Evolutionary conservation across 1,284 basidiomycete genomes (phyloP).

Genomic region (Lentinula novae-zelandiae): DNA sequence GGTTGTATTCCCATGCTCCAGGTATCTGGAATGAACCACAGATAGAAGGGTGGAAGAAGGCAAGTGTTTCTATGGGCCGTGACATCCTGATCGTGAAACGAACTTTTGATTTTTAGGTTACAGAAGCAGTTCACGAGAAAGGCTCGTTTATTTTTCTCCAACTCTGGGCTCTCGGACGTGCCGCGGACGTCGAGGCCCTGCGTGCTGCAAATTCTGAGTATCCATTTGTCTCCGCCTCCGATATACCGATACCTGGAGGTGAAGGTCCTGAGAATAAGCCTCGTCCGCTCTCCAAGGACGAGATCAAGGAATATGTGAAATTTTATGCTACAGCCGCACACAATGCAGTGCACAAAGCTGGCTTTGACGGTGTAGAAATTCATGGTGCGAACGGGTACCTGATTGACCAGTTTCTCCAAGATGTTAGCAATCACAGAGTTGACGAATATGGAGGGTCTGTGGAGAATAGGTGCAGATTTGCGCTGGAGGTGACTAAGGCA

Average conservation of each 20-base stretch:
- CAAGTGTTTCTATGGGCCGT: conserved; percentile 15
- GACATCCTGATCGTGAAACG: neutral
- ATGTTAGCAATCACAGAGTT: conserved; percentile 42
- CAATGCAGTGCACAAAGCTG: conserved; percentile 39
- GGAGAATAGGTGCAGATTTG: conserved; percentile 48
- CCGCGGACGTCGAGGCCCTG: conserved; percentile 13
- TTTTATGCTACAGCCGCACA: conserved; percentile 34
- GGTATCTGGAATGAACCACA: conserved; percentile 44
- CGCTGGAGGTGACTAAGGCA: conserved; percentile 41
- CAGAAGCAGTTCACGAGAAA: conserved; percentile 24
- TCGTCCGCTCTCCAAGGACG: conserved; percentile 29
- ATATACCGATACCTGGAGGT: conserved; percentile 28
- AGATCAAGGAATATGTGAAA: conserved; percentile 40
- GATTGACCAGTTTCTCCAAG: conserved; percentile 40
- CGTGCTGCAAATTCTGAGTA: conserved; percentile 13
- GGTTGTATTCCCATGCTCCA: conserved; percentile 34
- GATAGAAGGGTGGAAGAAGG: conserved; percentile 43
- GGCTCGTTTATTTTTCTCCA: conserved; percentile 24
- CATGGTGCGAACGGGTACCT: conserved; percentile 39
- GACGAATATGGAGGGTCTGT: conserved; percentile 55
- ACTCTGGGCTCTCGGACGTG: conserved; percentile 22
- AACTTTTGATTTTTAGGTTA: neutral
- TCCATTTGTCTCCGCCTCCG: conserved; percentile 36
- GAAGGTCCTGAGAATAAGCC: conserved; percentile 22
- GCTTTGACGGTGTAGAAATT: conserved; percentile 45